A percentile compares a stretch with the other conserved stretches of the same genome.
phyloP scores from a whole-genome alignment of 2,329 filamentous ascomycete species.

The Penicillium paneum region DNA sequence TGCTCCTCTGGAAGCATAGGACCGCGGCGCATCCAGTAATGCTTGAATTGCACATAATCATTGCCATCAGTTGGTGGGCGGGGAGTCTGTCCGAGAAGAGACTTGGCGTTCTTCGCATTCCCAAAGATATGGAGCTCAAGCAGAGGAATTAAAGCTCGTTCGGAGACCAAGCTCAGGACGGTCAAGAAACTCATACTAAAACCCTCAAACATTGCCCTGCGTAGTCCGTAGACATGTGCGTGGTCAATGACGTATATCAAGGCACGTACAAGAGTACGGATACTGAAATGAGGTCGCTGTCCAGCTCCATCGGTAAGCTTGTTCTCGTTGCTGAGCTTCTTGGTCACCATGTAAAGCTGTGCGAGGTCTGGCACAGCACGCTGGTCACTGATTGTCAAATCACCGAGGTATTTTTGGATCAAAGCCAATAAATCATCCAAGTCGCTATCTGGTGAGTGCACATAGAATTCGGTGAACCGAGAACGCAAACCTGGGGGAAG shows the following conservation, averaged over 20 bases:
- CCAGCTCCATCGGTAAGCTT: constrained; percentile 90
- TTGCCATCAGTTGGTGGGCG: constrained; percentile 72
- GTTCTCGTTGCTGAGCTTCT: constrained; percentile 75
- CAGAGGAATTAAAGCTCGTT: constrained; percentile 71
- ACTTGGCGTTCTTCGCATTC: constrained; percentile 64
- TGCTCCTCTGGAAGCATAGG: constrained; percentile 64
- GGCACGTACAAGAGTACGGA: constrained; percentile 87
- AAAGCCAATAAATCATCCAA: constrained; percentile 82
- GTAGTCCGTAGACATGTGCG: constrained; percentile 75
- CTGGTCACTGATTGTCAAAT: constrained; percentile 66
- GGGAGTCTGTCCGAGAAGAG: constrained; percentile 74
- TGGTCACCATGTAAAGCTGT: constrained; percentile 82
- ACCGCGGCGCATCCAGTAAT: constrained; percentile 88
- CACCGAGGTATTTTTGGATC: constrained; percentile 81
- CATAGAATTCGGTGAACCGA: constrained; percentile 92
- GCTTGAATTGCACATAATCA: constrained; percentile 77
- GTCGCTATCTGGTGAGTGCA: constrained; percentile 83
- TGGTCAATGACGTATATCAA: constrained; percentile 85
- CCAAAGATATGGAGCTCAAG: constrained; percentile 78
- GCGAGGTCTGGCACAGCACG: constrained; percentile 77
- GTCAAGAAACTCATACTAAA: constrained; percentile 98
- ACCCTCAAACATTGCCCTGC: constrained; percentile 85
- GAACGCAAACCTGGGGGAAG: constrained; percentile 83
- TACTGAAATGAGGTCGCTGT: constrained; percentile 93
- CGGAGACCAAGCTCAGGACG: constrained; percentile 76